Percentiles rank a stretch among this genome's conserved stretches.
phyloP scores from a whole-genome alignment of 768 basidiomycete genomes.

The Hygrocybe punicea region DNA sequence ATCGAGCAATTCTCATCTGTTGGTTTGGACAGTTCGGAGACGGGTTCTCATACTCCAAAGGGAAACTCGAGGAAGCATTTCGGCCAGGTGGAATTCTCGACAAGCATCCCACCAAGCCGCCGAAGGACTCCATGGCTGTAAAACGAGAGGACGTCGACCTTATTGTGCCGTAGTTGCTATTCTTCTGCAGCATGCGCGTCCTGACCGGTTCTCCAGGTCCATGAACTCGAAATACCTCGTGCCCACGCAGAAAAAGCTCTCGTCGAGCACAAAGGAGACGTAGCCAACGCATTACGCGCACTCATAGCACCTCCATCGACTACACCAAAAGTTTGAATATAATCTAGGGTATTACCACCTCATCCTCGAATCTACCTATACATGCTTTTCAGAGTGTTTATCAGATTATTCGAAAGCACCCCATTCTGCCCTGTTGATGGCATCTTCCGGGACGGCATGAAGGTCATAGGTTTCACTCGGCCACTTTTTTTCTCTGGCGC shows the following conservation, averaged over 20 bases:
- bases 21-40: constrained; percentile 57
- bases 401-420: too few species aligned
- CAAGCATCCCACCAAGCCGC: constrained; percentile 47
- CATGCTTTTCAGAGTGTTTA: too few species aligned
- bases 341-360: background rate
- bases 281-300: constrained; percentile 48
- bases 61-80: constrained; percentile 63
- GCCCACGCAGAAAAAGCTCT: constrained; percentile 58
- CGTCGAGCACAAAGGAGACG: constrained; percentile 49
- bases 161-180: constrained; percentile 43
- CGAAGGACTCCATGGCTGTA: constrained; percentile 41
- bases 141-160: constrained; percentile 66
- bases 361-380: background rate
- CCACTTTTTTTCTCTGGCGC: background rate
- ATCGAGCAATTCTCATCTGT: background rate
- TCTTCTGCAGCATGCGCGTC: background rate
- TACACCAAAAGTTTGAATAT: background rate
- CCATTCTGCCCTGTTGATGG: too few species aligned
- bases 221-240: constrained; percentile 62
- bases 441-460: background rate
- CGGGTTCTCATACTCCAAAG: constrained; percentile 64
- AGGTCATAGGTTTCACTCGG: background rate
- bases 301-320: constrained; percentile 29
- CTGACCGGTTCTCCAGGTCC: constrained; percentile 38
- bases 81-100: constrained; percentile 55